Percentiles rank a stretch among this genome's conserved stretches.
These are phyloP conservation scores for Vachellia pachyceras DNA, from an alignment of 306 rosid species.

Conservation along the genomic window DNA sequence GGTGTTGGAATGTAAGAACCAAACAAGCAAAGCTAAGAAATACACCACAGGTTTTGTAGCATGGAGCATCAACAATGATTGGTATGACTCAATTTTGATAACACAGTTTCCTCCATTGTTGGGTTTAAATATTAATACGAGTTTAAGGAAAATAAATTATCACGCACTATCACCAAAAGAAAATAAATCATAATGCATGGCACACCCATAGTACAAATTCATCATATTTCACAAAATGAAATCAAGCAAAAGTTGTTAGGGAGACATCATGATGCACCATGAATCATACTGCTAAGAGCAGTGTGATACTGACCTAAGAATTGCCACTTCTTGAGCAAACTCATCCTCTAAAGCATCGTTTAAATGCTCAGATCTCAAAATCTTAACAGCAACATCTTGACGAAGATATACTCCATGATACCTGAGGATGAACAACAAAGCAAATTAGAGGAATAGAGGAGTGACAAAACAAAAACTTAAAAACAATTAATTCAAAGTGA, in stretches of 20 bases:
- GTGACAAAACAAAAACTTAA: neutral
- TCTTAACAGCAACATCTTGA: constrained; percentile 97
- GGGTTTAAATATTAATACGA: neutral
- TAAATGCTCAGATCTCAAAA: constrained; percentile 84
- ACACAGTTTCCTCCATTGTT: constrained; percentile 15
- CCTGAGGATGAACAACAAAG: constrained; percentile 50
- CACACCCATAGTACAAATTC: neutral
- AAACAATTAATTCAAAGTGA: constrained; percentile 25
- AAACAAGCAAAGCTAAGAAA: constrained; percentile 25
- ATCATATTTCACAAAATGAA: constrained; percentile 16
- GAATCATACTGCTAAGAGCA: constrained; percentile 14
- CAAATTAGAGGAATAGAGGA: constrained; percentile 29
- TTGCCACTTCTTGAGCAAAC: constrained; percentile 94
- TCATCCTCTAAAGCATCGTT: constrained; percentile 86
- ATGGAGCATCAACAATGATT: constrained; percentile 24
- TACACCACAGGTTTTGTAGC: constrained; percentile 15
- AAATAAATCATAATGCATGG: neutral
- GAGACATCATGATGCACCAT: constrained; percentile 23
- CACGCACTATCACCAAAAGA: neutral
- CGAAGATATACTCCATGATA: constrained; percentile 84
- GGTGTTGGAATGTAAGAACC: constrained; percentile 5
- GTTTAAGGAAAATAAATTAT: neutral
- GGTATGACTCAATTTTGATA: constrained; percentile 17
- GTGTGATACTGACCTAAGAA: constrained; percentile 67
- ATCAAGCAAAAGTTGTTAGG: constrained; percentile 21